Base-by-base conservation (phyloP, 2,329 filamentous ascomycete genomes). In the Mycosphaerella arachidis region DNA sequence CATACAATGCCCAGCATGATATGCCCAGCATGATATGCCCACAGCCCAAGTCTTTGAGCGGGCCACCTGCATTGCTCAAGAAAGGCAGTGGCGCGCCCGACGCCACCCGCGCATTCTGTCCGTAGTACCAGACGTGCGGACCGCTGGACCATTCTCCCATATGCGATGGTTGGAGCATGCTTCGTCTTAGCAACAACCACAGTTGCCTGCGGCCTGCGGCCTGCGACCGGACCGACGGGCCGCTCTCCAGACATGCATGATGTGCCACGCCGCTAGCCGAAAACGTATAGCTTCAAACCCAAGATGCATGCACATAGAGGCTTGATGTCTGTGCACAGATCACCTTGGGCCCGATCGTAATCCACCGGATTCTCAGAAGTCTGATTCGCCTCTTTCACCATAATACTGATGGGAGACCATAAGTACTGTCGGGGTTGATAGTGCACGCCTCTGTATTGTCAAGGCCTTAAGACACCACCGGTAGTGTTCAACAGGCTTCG, bases 161-260 rank as follows among this genome's bases (percentile, higher is more conserved):
- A 37, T 46, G 29, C 53, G n/a, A 18, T 55, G 53, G 37, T 18
- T 27, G 53, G 24, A 16, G n/a, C 13, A 24, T 24, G 8, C 52
- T 43, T 43, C 20, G 53, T 55, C 53, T 35, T 55, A 29, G 53
- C 53, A 55, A 55, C 37, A 55, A 55, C 53, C 53, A 55, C 53
- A 53, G 51, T 24, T 53, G 51, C 51, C 29, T 46, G 35, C 40
- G 35, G 51, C 51, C 29, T 46, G 35, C 40, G 35, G 33, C n/a
- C 27, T 30, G 37, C 54, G 35, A 35, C 29, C 54, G 54, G 54
- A 48, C 43, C 54, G 54, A 56, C 35, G 30, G 4, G 46, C 40
- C 35, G 10, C 37, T 24, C 54, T 18, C 27, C 6, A 7, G 16
- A 24, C n/a, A 10, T 56, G 35, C 54, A 56, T 48, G 54, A 48